Conservation (phyloP, 495 filamentous ascomycete genomes). For the Penicillium verhagenii region DNA sequence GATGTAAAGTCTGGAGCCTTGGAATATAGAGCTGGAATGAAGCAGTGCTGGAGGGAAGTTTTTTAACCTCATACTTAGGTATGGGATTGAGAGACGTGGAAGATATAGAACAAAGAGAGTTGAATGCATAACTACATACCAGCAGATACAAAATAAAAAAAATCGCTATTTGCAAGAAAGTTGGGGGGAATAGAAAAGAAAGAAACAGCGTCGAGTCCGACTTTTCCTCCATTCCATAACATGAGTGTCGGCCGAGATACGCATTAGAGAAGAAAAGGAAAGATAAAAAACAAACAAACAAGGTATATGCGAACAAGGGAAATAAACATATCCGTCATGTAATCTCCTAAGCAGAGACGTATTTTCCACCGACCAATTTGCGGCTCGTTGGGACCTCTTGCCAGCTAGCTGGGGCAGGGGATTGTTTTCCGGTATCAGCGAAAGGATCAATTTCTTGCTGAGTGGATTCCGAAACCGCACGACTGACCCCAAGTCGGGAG, state of each 20-base stretch:
- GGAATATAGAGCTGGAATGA: not conserved
- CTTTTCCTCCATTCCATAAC: constrained; percentile 1
- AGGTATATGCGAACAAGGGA: constrained; percentile 17
- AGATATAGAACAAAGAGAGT: not conserved
- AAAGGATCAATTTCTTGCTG: constrained; percentile 60
- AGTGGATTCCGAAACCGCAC: constrained; percentile 20
- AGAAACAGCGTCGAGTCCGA: constrained; percentile 6
- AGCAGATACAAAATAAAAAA: constrained; percentile 16
- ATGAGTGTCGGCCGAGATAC: not conserved
- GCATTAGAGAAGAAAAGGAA: not conserved
- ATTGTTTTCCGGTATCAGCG: constrained; percentile 51
- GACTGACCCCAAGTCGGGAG: constrained; percentile 63
- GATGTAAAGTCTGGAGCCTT: too few relatives aligned
- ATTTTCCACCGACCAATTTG: constrained; percentile 79
- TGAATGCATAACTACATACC: constrained; percentile 22
- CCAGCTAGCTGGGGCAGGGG: constrained; percentile 57
- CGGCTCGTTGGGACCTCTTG: constrained; percentile 66
- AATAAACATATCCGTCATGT: not conserved
- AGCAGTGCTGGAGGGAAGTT: too few relatives aligned
- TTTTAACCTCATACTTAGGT: not conserved
- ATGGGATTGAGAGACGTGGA: not conserved
- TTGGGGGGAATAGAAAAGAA: constrained; percentile 13
- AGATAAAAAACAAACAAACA: constrained; percentile 3
- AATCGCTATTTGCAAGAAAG: constrained; percentile 27
- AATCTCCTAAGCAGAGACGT: constrained; percentile 37